A percentile compares a stretch with the other conserved stretches of the same genome.
phyloP scores from a whole-genome alignment of 352 stramenopile genomes.

The Globisporangium alternatum region DNA sequence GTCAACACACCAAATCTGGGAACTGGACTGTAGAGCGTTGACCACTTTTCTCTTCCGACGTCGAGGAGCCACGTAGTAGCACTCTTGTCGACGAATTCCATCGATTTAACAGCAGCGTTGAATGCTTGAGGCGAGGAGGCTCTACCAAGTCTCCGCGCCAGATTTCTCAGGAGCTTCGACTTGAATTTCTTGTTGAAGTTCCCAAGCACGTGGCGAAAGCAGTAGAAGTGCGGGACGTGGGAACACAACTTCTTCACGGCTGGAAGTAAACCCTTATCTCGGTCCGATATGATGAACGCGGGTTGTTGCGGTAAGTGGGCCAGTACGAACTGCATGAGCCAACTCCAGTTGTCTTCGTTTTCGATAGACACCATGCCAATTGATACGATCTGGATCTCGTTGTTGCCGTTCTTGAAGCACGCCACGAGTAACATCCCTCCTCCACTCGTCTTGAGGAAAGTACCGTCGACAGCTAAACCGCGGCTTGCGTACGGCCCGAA shows the following conservation, averaged over 20 bases:
- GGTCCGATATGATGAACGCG: not conserved
- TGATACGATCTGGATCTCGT: slow-evolving; percentile 9
- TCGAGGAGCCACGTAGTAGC: not conserved
- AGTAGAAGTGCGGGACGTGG: slow-evolving; percentile 2
- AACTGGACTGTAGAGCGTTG: not conserved
- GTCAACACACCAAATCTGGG: not conserved
- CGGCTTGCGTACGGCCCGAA: too few relatives aligned
- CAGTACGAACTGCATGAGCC: not conserved
- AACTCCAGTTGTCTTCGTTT: slow-evolving; percentile 3
- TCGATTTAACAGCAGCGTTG: not conserved
- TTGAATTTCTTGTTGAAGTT: slow-evolving; percentile 20
- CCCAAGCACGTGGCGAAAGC: slow-evolving; percentile 12
- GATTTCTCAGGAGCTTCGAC: not conserved
- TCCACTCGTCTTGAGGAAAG: too few relatives aligned
- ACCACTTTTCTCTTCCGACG: not conserved
- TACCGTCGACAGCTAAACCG: too few relatives aligned
- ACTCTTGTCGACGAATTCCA: not conserved
- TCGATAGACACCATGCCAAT: not conserved
- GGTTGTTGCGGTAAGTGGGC: not conserved
- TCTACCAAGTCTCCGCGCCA: not conserved
- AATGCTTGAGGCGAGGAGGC: not conserved
- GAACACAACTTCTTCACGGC: not conserved
- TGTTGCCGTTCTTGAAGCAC: slow-evolving; percentile 9
- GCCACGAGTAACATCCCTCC: slow-evolving; percentile 10
- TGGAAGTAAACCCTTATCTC: slow-evolving; percentile 1